Evolutionary conservation across 2,329 filamentous ascomycete genomes (phyloP), one percentile per base, ranked within the genome.

Genomic region (Aspergillus ibericus): DNA sequence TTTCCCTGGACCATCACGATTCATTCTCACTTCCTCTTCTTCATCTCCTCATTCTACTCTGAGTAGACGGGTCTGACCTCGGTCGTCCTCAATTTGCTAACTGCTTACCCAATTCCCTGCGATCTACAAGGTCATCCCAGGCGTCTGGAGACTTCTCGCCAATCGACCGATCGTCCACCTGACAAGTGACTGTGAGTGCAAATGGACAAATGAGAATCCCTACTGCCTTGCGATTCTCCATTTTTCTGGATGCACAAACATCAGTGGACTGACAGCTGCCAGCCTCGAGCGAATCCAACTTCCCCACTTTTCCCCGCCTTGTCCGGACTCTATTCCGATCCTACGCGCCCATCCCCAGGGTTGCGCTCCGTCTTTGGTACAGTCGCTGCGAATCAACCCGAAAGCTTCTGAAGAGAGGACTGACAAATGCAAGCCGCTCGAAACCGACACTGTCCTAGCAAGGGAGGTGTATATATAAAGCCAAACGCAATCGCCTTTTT

Each of bases 251-350:
- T 56, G 59, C 56, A 56, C 29, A 42, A 50, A 58, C 36, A 58
- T 50, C 47, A 32, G 47, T 16, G 38, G 16, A 52, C 35, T 59
- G 59, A 63, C 60, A 51, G 52, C 47, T 51, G 44, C 47, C 49
- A 46, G 42, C 36, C 38, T 29, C 48, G 53, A 47, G 20, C 22
- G 12, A 47, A 35, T 50, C 51, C 36, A 25, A 34, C 34, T 64
- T 54, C 69, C 65, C 69, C 69, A 70, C 69, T 69, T 71, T 68
- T 67, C 67, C 70, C 70, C 68, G 59, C 68, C 59, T 57, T 53
- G 58, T 46, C 55, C 62, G 50, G 52, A 54, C 56, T 57, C 38
- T 46, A 57, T 63, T 44, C 55, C 62, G 56, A 67, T 63, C 63
- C 53, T 55, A 59, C 42, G 35, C 51, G 47, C 50, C 50, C 50